These are phyloP conservation scores for Mrakia gelida DNA, from an alignment of 768 basidiomycete genomes.

Conservation along the genomic window DNA sequence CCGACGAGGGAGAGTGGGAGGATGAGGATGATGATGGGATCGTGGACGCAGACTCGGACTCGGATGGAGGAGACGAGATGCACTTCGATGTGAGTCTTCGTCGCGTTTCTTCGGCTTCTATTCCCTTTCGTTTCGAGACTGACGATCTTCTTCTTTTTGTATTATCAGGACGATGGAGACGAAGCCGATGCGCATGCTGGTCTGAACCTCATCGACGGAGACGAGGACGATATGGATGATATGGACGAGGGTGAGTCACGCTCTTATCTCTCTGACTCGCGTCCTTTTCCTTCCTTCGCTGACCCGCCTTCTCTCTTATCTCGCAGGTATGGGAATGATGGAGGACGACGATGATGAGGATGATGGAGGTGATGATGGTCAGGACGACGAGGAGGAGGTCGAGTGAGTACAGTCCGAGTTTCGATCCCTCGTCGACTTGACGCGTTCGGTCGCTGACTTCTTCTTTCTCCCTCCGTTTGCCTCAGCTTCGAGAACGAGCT, in stretches of 20 bases:
- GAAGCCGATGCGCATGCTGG: slow-evolving; percentile 47
- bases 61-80: slow-evolving; percentile 57
- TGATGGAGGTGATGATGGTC: slow-evolving; percentile 30
- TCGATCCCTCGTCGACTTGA: background rate
- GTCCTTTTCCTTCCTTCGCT: background rate
- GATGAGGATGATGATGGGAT: slow-evolving; percentile 52
- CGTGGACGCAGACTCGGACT: slow-evolving; percentile 45
- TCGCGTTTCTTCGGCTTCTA: background rate
- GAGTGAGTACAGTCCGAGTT: slow-evolving; percentile 12
- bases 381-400: slow-evolving; percentile 35
- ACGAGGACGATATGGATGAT: slow-evolving; percentile 35
- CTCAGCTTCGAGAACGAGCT: slow-evolving; percentile 29
- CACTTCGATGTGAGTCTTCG: slow-evolving; percentile 26
- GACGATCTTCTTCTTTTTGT: background rate
- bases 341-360: slow-evolving; percentile 40
- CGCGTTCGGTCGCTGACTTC: background rate
- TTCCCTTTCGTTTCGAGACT: no score
- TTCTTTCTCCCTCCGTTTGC: background rate
- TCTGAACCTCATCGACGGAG: slow-evolving; percentile 3
- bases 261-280: no score
- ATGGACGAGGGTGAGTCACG: slow-evolving; percentile 34
- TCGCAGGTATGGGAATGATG: slow-evolving; percentile 38
- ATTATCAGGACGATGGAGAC: slow-evolving; percentile 40
- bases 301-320: background rate
- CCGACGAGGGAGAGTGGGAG: slow-evolving; percentile 74